Evolutionary conservation across 352 stramenopile species (phyloP), one percentile per base, ranked within the genome.

Genomic region (Phytophthora kernoviae): DNA sequence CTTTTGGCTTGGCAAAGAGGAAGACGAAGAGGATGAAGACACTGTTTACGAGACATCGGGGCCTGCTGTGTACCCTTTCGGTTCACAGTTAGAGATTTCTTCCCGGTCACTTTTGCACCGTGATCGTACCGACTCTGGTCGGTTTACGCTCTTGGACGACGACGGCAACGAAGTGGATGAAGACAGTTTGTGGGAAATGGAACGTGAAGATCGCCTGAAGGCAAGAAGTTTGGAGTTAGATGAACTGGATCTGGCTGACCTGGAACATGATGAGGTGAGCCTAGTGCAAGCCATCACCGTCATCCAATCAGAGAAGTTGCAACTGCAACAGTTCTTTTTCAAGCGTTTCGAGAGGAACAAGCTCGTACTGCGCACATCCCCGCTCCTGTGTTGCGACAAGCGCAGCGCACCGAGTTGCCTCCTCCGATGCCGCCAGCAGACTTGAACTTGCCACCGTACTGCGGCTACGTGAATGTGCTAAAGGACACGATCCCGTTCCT

Each of bases 401-500:
- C 54, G n/a, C 58, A 62, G 22, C 62, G 59, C 4, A 68, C 71
- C 10, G 67, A 81, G 36, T 27, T 81, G 54, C 59, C 78, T 15
- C 34, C 49, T n/a, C 24, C 59, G 4, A 46, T 77, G 69, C 43
- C 58, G 24, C 68, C 62, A 59, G 44, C 54, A n/a, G 40, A 73
- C 47, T 24, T 88, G 45, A 58, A 84, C 47, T 43, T 94, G 45
- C 82, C 83, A 36, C 78, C 84, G 15, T 94, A 90, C 62, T 90
- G 77, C 33, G 82, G 82, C 17, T 87, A 91, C 54, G 73, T 94
- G 37, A 84, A 90, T 54, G 49, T 91, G 36, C 73, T 92, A 9
- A 91, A 91, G 60, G 77, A 91, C 55, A 79, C 79, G 45, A 87
- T 90, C 46, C 79, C 82, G 12, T 85, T 90, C 59, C 54, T 94